Evolutionary conservation across 805 yeast genomes (phyloP).

Genomic region (Lipomyces mesembrius): DNA sequence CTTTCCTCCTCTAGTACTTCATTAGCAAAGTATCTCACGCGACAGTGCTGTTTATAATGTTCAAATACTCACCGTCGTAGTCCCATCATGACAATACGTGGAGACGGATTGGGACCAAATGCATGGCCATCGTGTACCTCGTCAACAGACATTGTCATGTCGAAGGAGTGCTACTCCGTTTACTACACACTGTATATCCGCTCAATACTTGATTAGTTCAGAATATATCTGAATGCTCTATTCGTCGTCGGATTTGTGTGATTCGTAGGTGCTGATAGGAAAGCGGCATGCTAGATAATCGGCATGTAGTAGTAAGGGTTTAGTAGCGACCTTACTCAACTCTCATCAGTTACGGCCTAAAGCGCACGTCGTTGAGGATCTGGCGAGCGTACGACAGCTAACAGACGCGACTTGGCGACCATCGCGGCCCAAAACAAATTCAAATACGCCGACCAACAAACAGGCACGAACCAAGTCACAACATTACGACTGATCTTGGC

Average conservation of each 20-base stretch:
- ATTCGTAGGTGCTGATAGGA: no score
- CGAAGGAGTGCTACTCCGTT: neutral
- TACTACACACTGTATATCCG: neutral
- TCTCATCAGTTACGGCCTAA: no score
- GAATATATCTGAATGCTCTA: neutral
- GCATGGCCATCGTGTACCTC: neutral
- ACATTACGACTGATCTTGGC: neutral
- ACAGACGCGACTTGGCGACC: no score
- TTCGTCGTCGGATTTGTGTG: neutral
- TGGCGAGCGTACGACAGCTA: no score
- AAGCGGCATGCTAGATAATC: no score
- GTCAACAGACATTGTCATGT: neutral
- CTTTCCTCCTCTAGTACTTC: constrained; percentile 63
- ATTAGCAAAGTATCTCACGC: neutral
- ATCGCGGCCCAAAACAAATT: no score
- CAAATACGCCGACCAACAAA: no score
- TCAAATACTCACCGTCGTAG: constrained; percentile 24
- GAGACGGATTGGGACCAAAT: neutral
- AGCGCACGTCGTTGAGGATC: no score
- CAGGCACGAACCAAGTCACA: neutral
- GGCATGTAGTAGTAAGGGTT: no score
- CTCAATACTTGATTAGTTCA: neutral
- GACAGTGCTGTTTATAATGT: neutral
- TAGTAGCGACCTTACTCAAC: no score
- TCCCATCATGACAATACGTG: constrained; percentile 32